phyloP scores from a whole-genome alignment of 2,329 filamentous ascomycete species.

The Dothiorella sarmentorum region DNA sequence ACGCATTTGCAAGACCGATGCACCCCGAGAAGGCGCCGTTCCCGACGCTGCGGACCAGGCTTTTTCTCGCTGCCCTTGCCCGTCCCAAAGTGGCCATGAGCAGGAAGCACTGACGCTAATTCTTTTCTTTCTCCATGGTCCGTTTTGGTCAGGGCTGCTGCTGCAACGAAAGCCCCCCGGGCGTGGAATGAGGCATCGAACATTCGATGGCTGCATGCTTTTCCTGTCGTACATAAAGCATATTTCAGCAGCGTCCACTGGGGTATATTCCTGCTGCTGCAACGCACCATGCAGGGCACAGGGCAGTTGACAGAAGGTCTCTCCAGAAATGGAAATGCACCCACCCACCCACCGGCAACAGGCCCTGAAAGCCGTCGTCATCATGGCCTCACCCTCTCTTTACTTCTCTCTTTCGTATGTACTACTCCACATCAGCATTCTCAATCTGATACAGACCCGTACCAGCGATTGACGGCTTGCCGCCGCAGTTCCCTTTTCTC shows the following conservation, averaged over 20 bases:
- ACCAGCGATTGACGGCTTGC: background rate
- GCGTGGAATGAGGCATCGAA: slow-evolving; percentile 3
- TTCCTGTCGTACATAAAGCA: background rate
- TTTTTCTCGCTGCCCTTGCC: background rate
- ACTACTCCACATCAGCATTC: background rate
- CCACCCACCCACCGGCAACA: too few species aligned
- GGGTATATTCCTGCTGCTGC: too few species aligned
- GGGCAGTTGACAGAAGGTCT: too few species aligned
- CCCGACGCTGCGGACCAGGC: background rate
- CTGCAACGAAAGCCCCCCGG: background rate
- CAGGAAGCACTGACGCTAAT: slow-evolving; percentile 4
- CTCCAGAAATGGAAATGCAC: too few species aligned
- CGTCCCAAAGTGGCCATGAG: background rate
- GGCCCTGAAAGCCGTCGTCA: too few species aligned
- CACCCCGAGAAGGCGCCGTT: background rate
- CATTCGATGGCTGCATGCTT: background rate
- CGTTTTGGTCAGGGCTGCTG: background rate
- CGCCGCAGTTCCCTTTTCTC: too few species aligned
- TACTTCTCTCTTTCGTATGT: background rate
- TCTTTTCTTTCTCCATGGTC: background rate
- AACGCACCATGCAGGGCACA: background rate
- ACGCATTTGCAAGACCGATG: background rate
- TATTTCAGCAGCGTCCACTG: too few species aligned
- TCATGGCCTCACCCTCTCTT: too few species aligned
- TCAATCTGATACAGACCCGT: background rate